A percentile compares a stretch with the other conserved stretches of the same genome.
Conservation (phyloP, 352 stramenopile genomes). For the Globisporangium splendens region DNA sequence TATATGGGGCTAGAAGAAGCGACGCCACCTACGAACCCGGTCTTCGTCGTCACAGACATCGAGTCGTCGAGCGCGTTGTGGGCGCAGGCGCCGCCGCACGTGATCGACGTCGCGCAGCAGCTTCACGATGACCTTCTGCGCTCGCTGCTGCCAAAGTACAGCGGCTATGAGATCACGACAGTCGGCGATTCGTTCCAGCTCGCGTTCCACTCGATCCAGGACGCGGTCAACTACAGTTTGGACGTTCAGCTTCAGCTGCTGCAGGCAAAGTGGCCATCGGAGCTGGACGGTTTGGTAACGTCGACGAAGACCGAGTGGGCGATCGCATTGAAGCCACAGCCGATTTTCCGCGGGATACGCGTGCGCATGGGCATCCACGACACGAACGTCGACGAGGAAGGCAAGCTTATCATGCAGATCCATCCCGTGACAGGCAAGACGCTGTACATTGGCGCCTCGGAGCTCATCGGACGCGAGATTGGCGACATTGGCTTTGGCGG, state of each 20-base stretch:
- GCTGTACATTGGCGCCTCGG: slow-evolving; percentile 61
- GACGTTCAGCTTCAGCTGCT: slow-evolving; percentile 60
- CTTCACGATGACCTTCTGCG: slow-evolving; percentile 66
- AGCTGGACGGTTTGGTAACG: slow-evolving; percentile 43
- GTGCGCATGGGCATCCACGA: slow-evolving; percentile 82
- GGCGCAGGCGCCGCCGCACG: slow-evolving; percentile 39
- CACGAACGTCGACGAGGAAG: slow-evolving; percentile 43
- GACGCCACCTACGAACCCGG: slow-evolving; percentile 31
- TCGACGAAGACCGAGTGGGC: slow-evolving; percentile 55
- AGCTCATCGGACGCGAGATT: slow-evolving; percentile 61
- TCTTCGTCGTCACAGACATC: slow-evolving; percentile 82
- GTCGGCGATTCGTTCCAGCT: slow-evolving; percentile 70
- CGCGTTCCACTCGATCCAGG: slow-evolving; percentile 57
- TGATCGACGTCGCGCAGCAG: slow-evolving; percentile 60
- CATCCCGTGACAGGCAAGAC: slow-evolving; percentile 67
- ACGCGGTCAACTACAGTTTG: slow-evolving; percentile 65
- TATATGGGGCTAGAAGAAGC: slow-evolving; percentile 29
- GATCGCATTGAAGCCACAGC: slow-evolving; percentile 36
- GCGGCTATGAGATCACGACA: slow-evolving; percentile 78
- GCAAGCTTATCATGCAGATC: slow-evolving; percentile 40
- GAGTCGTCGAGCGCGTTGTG: slow-evolving; percentile 72
- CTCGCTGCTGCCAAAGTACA: slow-evolving; percentile 40
- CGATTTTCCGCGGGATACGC: slow-evolving; percentile 59
- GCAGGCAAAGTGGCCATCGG: slow-evolving; percentile 55
- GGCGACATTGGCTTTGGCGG: slow-evolving; percentile 62